Evolutionary conservation across 73 alveolate species (phyloP).

Genomic region (Paraurostyla sp.): DNA sequence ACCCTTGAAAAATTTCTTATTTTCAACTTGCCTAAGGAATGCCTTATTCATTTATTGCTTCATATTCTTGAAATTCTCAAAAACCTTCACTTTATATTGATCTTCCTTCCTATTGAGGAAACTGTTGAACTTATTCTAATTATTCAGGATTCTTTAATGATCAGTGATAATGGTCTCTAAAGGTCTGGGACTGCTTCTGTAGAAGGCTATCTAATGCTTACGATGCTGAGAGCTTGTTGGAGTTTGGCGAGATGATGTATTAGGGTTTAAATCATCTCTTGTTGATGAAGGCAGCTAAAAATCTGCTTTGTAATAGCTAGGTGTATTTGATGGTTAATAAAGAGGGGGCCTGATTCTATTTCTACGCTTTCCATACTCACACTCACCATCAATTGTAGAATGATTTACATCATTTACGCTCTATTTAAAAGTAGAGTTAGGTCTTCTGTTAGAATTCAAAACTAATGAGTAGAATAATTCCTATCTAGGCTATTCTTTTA

Average conservation of each 20-base stretch:
- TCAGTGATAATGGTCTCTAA: background rate
- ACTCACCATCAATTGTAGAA: too few relatives aligned
- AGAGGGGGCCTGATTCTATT: too few relatives aligned
- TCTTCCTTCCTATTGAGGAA: conserved; percentile 12
- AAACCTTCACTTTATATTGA: conserved; percentile 36
- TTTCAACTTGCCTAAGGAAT: background rate
- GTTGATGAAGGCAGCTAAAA: too few relatives aligned
- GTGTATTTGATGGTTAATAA: too few relatives aligned
- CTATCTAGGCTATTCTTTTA: background rate
- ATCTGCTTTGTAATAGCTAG: too few relatives aligned
- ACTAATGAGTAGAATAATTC: background rate
- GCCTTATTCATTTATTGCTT: conserved; percentile 47
- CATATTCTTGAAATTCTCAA: conserved; percentile 46
- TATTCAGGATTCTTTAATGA: background rate
- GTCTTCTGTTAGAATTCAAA: conserved; percentile 4
- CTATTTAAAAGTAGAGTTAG: background rate
- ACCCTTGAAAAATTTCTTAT: conserved; percentile 47
- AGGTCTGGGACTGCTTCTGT: background rate
- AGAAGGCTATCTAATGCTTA: background rate
- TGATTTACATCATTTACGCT: background rate
- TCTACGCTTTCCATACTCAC: too few relatives aligned
- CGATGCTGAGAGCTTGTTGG: background rate
- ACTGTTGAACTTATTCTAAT: conserved; percentile 1
- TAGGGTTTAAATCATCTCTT: background rate
- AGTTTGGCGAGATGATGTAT: background rate